phyloP scores from a whole-genome alignment of 1,284 basidiomycete species.

The Pseudozyma flocculosa region DNA sequence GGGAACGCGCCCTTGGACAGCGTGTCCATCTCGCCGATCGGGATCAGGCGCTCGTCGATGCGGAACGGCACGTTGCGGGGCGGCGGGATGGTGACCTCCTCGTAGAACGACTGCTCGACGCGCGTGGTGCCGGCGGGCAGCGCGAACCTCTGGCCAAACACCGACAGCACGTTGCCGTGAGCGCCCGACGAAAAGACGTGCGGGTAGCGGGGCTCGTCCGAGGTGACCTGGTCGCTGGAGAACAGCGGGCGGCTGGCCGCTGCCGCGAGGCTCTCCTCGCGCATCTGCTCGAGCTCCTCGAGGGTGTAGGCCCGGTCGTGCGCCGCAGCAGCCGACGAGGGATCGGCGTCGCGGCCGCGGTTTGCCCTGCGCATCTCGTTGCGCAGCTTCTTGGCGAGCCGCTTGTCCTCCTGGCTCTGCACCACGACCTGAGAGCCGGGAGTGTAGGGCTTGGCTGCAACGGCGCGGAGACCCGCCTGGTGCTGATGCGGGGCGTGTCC shows the following conservation, averaged over 20 bases:
- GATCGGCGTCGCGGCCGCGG: conserved; percentile 12
- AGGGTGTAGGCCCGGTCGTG: conserved; percentile 61
- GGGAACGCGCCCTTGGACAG: conserved; percentile 85
- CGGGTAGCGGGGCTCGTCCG: conserved; percentile 69
- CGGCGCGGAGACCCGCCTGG: neutral
- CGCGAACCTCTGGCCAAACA: conserved; percentile 72
- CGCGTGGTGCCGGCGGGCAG: conserved; percentile 82
- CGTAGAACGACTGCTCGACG: conserved; percentile 62
- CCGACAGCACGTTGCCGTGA: conserved; percentile 72
- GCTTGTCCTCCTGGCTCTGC: conserved; percentile 50
- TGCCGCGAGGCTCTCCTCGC: conserved; percentile 68
- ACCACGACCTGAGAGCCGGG: conserved; percentile 55
- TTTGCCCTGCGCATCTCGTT: conserved; percentile 25
- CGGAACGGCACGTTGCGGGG: conserved; percentile 76
- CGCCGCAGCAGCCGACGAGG: too few species aligned
- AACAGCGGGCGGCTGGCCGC: conserved; percentile 73
- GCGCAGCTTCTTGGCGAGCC: conserved; percentile 50
- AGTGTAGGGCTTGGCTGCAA: conserved; percentile 38
- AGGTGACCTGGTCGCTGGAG: conserved; percentile 63
- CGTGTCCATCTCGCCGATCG: conserved; percentile 73
- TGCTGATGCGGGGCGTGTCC: neutral
- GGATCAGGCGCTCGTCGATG: conserved; percentile 71
- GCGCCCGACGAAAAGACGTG: conserved; percentile 81
- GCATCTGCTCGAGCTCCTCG: conserved; percentile 67
- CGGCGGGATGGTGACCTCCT: conserved; percentile 86